These are phyloP conservation scores for Erodium moschatum DNA, from an alignment of 441 rosid species.

Conservation along the genomic window DNA sequence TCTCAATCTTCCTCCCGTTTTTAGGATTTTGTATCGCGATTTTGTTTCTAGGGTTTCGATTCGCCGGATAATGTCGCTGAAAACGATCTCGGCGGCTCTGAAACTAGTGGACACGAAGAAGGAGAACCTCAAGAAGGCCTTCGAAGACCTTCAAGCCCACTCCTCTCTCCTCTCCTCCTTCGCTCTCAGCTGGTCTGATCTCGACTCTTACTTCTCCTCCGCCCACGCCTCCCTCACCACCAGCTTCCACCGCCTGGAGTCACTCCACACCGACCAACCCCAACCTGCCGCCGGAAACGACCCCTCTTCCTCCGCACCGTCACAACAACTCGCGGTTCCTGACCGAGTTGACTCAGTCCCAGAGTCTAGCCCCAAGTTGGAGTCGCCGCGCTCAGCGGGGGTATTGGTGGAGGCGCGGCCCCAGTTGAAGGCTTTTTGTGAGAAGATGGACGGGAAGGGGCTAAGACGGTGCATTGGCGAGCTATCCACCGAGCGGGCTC, in stretches of 20 bases:
- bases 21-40: too few species aligned
- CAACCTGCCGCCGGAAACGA: not conserved
- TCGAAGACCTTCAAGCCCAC: conserved; percentile 49
- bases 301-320: not conserved
- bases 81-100: conserved; percentile 43
- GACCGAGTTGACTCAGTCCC: too few species aligned
- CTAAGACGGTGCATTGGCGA: conserved; percentile 39
- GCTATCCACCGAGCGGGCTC: conserved; percentile 26
- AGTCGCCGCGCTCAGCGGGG: not conserved
- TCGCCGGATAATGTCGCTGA: conserved; percentile 19
- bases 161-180: conserved; percentile 42
- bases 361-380: too few species aligned
- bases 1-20: too few species aligned
- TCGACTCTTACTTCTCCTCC: conserved; percentile 56
- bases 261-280: conserved; percentile 7
- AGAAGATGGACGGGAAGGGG: conserved; percentile 55
- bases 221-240: conserved; percentile 29
- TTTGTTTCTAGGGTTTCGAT: too few species aligned
- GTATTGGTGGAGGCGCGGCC: conserved; percentile 22
- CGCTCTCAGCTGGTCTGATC: conserved; percentile 48
- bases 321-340: too few species aligned
- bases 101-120: conserved; percentile 45
- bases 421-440: conserved; percentile 40
- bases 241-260: conserved; percentile 44
- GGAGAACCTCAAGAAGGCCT: conserved; percentile 44